Evolutionary conservation across 192 early-diverging fungal species (phyloP).

Genomic region (Backusella mclennaniae): DNA sequence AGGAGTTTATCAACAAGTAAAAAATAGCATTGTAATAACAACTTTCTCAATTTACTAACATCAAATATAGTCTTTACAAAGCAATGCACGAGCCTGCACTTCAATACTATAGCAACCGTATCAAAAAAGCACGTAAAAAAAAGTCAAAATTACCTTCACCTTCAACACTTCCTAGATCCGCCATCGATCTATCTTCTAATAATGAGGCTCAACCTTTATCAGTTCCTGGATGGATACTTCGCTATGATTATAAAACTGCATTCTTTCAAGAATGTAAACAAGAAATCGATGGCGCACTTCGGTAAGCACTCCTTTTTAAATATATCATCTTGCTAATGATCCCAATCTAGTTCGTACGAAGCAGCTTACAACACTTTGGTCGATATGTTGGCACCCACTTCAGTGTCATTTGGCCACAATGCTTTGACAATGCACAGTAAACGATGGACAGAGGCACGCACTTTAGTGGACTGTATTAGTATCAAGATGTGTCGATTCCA

Average conservation of each 20-base stretch:
- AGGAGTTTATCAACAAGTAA: conserved; percentile 66
- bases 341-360: conserved; percentile 58
- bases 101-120: conserved; percentile 75
- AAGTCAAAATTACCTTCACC: conserved; percentile 57
- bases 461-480: conserved; percentile 71
- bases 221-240: conserved; percentile 69
- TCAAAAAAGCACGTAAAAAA: conserved; percentile 73
- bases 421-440: conserved; percentile 51
- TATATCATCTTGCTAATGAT: neutral
- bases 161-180: conserved; percentile 24
- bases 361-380: conserved; percentile 63
- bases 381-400: conserved; percentile 61
- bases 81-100: conserved; percentile 66
- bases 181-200: conserved; percentile 24
- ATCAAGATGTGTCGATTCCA: conserved; percentile 81
- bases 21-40: neutral
- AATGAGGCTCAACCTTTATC: conserved; percentile 39
- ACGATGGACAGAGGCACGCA: conserved; percentile 74
- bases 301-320: conserved; percentile 20
- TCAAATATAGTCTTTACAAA: conserved; percentile 54
- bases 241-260: conserved; percentile 80
- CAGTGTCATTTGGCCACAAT: conserved; percentile 37
- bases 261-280: conserved; percentile 64
- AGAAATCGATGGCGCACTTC: conserved; percentile 55
- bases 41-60: neutral